Conservation (phyloP, 306 rosid genomes). For the Abrus pulchellus region DNA sequence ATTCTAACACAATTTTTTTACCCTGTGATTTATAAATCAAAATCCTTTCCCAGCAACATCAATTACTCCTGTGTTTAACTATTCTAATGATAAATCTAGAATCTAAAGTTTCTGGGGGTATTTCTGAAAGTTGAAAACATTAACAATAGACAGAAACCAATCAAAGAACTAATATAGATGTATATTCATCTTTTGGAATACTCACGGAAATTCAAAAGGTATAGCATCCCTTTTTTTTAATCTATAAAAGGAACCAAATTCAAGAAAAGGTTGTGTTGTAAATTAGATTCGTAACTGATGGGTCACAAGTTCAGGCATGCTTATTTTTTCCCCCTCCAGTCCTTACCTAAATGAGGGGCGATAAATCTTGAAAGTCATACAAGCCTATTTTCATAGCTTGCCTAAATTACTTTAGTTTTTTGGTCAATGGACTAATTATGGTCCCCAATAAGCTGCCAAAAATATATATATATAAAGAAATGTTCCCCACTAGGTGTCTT, state of each 20-base stretch:
- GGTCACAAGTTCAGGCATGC: slow-evolving; percentile 11
- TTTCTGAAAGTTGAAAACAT: background rate
- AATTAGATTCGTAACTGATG: background rate
- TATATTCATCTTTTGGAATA: background rate
- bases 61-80: background rate
- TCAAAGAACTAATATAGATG: slow-evolving; percentile 10
- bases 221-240: background rate
- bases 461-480: background rate
- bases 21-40: background rate
- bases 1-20: background rate
- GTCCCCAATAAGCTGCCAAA: background rate
- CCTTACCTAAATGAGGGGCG: slow-evolving; percentile 8
- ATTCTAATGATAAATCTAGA: background rate
- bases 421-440: background rate
- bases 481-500: background rate
- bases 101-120: background rate
- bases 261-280: background rate
- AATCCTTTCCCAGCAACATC: slow-evolving; percentile 4
- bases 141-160: slow-evolving; percentile 1
- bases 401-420: background rate
- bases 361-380: background rate
- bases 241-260: slow-evolving; percentile 1
- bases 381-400: background rate
- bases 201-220: slow-evolving; percentile 4
- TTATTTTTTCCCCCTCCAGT: background rate